These are phyloP conservation scores for Russula foetens DNA, from an alignment of 768 basidiomycete genomes.

Conservation along the genomic window DNA sequence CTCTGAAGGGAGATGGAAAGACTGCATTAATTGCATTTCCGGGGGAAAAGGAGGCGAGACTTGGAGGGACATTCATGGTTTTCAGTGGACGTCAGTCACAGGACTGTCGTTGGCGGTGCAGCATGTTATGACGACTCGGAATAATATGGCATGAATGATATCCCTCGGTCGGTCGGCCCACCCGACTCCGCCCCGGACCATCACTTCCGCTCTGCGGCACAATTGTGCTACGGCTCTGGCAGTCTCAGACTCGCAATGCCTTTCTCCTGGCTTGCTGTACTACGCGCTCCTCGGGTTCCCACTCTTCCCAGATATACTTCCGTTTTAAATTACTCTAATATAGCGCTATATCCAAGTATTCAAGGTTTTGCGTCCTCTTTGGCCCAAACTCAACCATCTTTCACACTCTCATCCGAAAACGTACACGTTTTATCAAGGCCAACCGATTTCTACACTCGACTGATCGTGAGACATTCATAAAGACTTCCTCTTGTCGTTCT, in stretches of 20 bases:
- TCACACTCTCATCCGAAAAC: conserved; percentile 13
- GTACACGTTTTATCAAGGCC: conserved; percentile 14
- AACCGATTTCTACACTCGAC: conserved; percentile 6
- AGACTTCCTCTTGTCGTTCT: not conserved
- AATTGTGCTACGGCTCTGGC: too few species aligned
- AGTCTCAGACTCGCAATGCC: too few species aligned
- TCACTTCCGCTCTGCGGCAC: too few species aligned
- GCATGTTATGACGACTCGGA: not conserved
- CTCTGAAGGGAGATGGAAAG: not conserved
- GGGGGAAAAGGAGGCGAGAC: not conserved
- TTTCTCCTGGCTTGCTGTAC: not conserved
- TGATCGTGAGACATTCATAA: conserved; percentile 11
- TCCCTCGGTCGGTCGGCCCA: not conserved
- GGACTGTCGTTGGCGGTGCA: not conserved
- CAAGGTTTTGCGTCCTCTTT: conserved; percentile 13
- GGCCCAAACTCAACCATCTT: conserved; percentile 17
- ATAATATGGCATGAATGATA: not conserved
- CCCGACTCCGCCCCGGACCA: not conserved
- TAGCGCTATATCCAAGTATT: conserved; percentile 5
- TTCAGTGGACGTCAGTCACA: not conserved
- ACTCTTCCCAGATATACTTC: too few species aligned
- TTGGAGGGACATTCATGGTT: conserved; percentile 1
- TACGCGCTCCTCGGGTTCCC: not conserved
- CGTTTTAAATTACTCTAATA: not conserved
- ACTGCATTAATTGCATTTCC: not conserved